Evolutionary conservation across 441 rosid species (phyloP), one percentile per base, ranked within the genome.

Genomic region (Pelargonium citronellum): DNA sequence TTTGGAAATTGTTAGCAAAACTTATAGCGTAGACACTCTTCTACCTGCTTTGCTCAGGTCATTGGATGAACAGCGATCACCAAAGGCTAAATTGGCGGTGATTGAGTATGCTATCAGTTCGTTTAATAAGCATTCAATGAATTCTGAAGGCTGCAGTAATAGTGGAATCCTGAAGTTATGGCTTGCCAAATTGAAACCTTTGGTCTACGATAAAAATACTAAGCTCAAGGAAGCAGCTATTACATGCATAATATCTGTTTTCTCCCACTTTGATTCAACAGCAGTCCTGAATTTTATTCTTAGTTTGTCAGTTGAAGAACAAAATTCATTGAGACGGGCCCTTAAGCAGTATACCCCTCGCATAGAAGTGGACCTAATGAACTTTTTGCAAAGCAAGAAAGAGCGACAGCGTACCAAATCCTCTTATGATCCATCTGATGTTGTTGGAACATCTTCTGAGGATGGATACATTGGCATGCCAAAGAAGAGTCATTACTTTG

Each of bases 41-140:
- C 85, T 95, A 73, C 90, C 99, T 68, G 95, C 99, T 66, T 81
- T 95, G 78, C 90, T 95, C 57, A 96, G 99, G 69, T 95, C 99
- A 69, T 79, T 95, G 53, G 99, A 95, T 87, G 99, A 95, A 74
- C 99, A 95, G 78, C 86, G 99, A 58, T 92, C 98, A 61, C 98
- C 99, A 51, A 95, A 92, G 86, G 98, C 99, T 75, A 95, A 95
- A 80, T 83, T 95, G 82, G 99, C 98, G 66, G 98, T 95, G 67
- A 92, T 92, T 76, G 98, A 92, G 80, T 95, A 86, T 82, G 85
- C 98, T 60, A 84, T 92, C 77, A 84, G 82, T 81, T 91, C 97
- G 41, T 91, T 95, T 69, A 92, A 86, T 81, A 91, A 88, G 79
- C 86, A 87, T 77, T 82, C 87, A 41, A 73, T 81, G 76, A 95